Evolutionary conservation across 495 filamentous ascomycete genomes (phyloP).

Genomic region (Endocarpon pusillum): DNA sequence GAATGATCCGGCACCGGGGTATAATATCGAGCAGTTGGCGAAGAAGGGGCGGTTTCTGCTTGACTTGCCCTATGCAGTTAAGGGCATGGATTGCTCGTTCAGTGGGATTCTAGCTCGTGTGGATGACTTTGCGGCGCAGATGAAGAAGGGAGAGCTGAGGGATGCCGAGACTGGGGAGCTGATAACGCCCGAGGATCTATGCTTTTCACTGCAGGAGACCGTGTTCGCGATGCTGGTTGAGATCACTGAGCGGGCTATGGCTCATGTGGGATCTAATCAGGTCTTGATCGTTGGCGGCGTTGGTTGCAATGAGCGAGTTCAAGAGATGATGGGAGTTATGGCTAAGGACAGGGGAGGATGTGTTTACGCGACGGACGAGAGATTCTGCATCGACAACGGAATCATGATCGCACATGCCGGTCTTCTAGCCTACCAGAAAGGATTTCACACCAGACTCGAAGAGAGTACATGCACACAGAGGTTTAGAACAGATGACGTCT

Average conservation of each 20-base stretch:
- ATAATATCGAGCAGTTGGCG: slow-evolving; percentile 94
- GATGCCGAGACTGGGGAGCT: slow-evolving; percentile 23
- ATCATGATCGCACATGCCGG: slow-evolving; percentile 99
- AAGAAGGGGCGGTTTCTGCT: slow-evolving; percentile 59
- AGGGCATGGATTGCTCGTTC: slow-evolving; percentile 96
- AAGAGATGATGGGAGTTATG: slow-evolving; percentile 98
- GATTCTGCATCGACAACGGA: slow-evolving; percentile 97
- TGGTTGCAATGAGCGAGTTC: slow-evolving; percentile 87
- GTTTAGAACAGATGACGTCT: slow-evolving; percentile 88
- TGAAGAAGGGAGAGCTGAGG: slow-evolving; percentile 18
- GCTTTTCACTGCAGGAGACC: slow-evolving; percentile 90
- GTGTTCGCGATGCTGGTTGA: slow-evolving; percentile 94
- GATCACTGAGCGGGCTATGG: slow-evolving; percentile 97
- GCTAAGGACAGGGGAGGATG: slow-evolving; percentile 75
- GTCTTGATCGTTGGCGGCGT: slow-evolving; percentile 96
- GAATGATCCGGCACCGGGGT: slow-evolving; percentile 92
- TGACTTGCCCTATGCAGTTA: slow-evolving; percentile 88
- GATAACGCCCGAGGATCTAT: slow-evolving; percentile 73
- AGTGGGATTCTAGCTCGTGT: slow-evolving; percentile 73
- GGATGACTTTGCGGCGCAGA: slow-evolving; percentile 52
- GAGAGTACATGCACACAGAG: slow-evolving; percentile 85
- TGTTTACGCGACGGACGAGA: slow-evolving; percentile 88
- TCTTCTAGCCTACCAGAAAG: slow-evolving; percentile 63
- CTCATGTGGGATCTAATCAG: slow-evolving; percentile 78
- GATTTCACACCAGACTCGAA: slow-evolving; percentile 55